phyloP scores from a whole-genome alignment of 1,284 basidiomycete genomes.

The Kwoniella shivajii region DNA sequence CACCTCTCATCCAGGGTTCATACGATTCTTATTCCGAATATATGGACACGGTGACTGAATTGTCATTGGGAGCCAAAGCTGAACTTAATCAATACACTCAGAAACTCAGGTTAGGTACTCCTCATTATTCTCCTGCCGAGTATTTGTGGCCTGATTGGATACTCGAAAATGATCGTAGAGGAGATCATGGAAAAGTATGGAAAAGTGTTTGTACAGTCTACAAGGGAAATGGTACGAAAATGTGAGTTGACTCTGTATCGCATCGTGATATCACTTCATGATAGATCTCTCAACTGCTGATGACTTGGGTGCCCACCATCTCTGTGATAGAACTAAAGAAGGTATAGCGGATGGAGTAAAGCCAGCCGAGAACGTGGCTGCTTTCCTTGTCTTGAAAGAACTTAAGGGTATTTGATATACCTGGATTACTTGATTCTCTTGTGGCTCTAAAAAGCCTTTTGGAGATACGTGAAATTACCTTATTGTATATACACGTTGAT shows the following conservation, averaged over 20 bases:
- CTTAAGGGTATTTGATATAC: no score
- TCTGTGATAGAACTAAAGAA: background rate
- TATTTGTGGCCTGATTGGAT: slow-evolving; percentile 5
- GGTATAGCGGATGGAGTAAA: background rate
- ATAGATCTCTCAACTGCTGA: no score
- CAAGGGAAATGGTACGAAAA: background rate
- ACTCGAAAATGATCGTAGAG: background rate
- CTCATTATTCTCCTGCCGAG: background rate
- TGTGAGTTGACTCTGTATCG: background rate
- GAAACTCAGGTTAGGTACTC: background rate
- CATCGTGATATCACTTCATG: no score
- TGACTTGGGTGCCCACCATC: no score
- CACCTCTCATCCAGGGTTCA: slow-evolving; percentile 28
- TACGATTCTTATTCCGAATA: background rate
- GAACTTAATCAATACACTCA: slow-evolving; percentile 1
- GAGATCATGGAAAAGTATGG: slow-evolving; percentile 5
- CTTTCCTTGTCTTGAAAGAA: no score
- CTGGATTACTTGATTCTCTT: no score
- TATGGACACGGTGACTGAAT: background rate
- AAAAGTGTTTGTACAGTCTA: background rate
- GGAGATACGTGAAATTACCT: no score
- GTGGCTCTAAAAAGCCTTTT: no score
- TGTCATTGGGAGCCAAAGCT: slow-evolving; percentile 1
- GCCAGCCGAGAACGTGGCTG: slow-evolving; percentile 5
- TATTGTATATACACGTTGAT: no score